Evolutionary conservation across 176 grass and related monocot genomes (phyloP).

Genomic region (Aegilops sharonensis): DNA sequence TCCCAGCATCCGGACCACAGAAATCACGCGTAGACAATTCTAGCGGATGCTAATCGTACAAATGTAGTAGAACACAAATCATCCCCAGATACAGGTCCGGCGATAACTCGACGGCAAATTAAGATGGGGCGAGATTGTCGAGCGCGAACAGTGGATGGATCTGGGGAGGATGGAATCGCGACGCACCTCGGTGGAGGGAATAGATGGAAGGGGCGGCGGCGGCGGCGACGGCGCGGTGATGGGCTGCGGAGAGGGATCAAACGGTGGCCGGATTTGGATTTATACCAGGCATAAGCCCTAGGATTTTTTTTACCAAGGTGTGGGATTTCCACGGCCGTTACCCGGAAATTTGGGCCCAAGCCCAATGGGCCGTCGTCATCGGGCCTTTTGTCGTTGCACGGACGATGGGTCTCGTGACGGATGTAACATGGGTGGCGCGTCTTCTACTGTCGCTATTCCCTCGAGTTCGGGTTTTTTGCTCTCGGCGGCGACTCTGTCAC

Average conservation of each 20-base stretch:
- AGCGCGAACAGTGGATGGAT: background rate
- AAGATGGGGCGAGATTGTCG: background rate
- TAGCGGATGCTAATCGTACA: background rate
- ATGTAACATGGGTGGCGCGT: no score
- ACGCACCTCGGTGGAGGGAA: constrained; percentile 1
- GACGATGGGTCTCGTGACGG: no score
- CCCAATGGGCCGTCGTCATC: no score
- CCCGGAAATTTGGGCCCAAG: no score
- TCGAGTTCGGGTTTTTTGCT: no score
- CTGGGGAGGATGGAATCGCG: background rate
- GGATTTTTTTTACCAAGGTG: background rate
- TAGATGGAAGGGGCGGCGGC: background rate
- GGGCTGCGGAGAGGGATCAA: background rate
- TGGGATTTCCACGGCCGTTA: no score
- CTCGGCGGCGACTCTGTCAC: no score
- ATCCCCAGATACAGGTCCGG: background rate
- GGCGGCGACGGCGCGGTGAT: background rate
- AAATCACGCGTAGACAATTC: background rate
- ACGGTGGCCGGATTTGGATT: background rate
- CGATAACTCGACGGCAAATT: background rate
- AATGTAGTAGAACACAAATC: background rate
- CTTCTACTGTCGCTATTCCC: no score
- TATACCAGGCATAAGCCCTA: background rate
- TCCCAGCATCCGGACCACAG: background rate
- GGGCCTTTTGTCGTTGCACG: no score